Percentiles rank a stretch among this genome's conserved stretches.
Evolutionary conservation across 257 asterid genomes (phyloP).

Genomic region (Jacaranda mimosifolia): DNA sequence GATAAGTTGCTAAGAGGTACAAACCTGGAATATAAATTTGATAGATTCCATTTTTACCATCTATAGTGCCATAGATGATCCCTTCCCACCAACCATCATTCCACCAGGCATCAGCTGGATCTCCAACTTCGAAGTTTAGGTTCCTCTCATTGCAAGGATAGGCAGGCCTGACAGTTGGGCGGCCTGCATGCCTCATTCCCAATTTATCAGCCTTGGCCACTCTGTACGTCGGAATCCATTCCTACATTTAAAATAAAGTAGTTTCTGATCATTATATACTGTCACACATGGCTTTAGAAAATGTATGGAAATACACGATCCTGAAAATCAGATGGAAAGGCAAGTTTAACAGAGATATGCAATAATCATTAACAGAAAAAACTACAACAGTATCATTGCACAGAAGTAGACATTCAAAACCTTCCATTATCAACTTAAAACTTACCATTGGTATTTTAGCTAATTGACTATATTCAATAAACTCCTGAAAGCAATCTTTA

Average conservation of each 20-base stretch:
- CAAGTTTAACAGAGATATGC: too few relatives aligned
- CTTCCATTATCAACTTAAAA: too few relatives aligned
- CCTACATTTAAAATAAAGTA: slow-evolving; percentile 52
- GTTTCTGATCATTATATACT: background rate
- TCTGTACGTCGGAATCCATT: slow-evolving; percentile 81
- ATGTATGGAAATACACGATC: background rate
- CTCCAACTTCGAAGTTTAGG: slow-evolving; percentile 65
- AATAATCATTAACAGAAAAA: too few relatives aligned
- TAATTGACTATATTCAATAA: too few relatives aligned
- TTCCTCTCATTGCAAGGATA: slow-evolving; percentile 43
- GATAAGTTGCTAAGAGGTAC: slow-evolving; percentile 25
- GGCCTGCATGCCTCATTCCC: slow-evolving; percentile 75
- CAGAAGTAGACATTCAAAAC: too few relatives aligned
- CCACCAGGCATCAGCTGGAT: slow-evolving; percentile 97
- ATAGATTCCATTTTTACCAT: slow-evolving; percentile 51
- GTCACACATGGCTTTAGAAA: slow-evolving; percentile 1
- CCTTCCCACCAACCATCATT: slow-evolving; percentile 99
- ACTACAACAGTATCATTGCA: too few relatives aligned
- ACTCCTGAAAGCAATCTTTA: too few relatives aligned
- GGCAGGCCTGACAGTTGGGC: slow-evolving; percentile 80
- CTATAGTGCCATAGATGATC: slow-evolving; percentile 51
- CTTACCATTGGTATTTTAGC: too few relatives aligned
- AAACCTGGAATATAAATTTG: slow-evolving; percentile 84
- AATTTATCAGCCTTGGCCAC: slow-evolving; percentile 83
- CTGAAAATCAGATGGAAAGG: too few relatives aligned